Base-by-base conservation (phyloP, 306 rosid species). In the Gastrolobium villosum region DNA sequence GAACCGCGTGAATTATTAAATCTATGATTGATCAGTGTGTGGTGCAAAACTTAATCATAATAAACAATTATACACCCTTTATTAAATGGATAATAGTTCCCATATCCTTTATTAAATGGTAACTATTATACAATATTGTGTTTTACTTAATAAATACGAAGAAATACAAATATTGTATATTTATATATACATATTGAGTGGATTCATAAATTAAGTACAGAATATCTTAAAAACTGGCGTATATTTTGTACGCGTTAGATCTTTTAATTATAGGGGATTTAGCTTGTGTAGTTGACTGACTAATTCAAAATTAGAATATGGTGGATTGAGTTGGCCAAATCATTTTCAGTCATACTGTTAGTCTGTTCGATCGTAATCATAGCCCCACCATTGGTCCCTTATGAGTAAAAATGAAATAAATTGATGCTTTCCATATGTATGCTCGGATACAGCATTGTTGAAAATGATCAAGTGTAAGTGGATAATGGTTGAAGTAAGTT, bases 201-300 rank as follows among this genome's bases (percentile, higher is more conserved):
- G 13, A 11, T 6, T 62, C 31, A 62, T 55, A 28, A 55, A 55
- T 36, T 36, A 36, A 36, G 37, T 14, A 6, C 20, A n/a, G 1
- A 1, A 57, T 15, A 64, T 64, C 7, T 65, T 8, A 43, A 37
- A 28, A 37, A 28, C 5, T 10, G 55, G 56, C 53, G 11, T 40
- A 7, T 39, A 72, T 72, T 72, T 53, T 37, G 2, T 26, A 55
- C 36, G 14, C 3, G 65, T 13, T 6, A 72, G 77, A 72, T 72
- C 26, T 71, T 71, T 71, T 37, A 71, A 15, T 53, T 15, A 35
- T 71, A 53, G 52, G 10, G 54, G 66, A 55, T 55, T 50, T 54
- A 54, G 53, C 31, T 55, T 41, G 41, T 30, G 43, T 28, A 30
- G 53, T 55, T 72, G 55, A 56, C 67, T 28, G 5, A 55, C 11